Percentiles rank a stretch among this genome's conserved stretches.
phyloP scores from a whole-genome alignment of 2,329 filamentous ascomycete species.

The Pseudogymnoascus sp. region DNA sequence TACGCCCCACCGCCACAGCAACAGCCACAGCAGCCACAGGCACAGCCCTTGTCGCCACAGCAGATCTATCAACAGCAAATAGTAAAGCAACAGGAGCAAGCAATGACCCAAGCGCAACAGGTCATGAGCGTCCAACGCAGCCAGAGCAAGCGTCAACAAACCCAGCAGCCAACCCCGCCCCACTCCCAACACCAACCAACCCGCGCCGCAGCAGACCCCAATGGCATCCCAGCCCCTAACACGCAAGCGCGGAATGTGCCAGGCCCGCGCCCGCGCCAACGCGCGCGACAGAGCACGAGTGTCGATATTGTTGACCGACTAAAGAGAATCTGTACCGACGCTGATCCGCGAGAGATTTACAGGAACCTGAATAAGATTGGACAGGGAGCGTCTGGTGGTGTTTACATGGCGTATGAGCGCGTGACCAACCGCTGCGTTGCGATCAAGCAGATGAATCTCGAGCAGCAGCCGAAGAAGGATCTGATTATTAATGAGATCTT shows the following conservation, averaged over 20 bases:
- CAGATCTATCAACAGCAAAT: slow-evolving; percentile 52
- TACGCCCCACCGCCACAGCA: slow-evolving; percentile 38
- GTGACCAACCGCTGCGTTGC: slow-evolving; percentile 82
- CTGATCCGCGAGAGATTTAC: slow-evolving; percentile 83
- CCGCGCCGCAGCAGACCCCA: slow-evolving; percentile 28
- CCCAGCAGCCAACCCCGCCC: slow-evolving; percentile 41
- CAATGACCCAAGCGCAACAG: slow-evolving; percentile 70
- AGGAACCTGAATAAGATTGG: slow-evolving; percentile 88
- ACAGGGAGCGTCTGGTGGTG: slow-evolving; percentile 91
- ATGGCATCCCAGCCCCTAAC: slow-evolving; percentile 30
- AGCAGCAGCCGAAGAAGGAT: slow-evolving; percentile 98
- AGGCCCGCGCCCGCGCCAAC: slow-evolving; percentile 62
- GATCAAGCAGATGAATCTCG: slow-evolving; percentile 99
- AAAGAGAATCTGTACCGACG: slow-evolving; percentile 81
- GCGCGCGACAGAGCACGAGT: slow-evolving; percentile 67
- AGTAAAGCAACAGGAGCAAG: slow-evolving; percentile 75
- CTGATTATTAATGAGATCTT: slow-evolving; percentile 98
- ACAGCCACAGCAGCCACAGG: slow-evolving; percentile 10
- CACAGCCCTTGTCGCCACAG: slow-evolving; percentile 22
- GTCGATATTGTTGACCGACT: slow-evolving; percentile 77
- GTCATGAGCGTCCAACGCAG: slow-evolving; percentile 63
- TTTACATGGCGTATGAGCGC: slow-evolving; percentile 83
- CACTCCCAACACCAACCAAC: slow-evolving; percentile 43
- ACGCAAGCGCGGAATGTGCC: slow-evolving; percentile 35
- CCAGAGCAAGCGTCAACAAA: slow-evolving; percentile 60